Evolutionary conservation across 495 filamentous ascomycete species (phyloP), one percentile per base, ranked within the genome.

Genomic region (Filosporella fistucella): DNA sequence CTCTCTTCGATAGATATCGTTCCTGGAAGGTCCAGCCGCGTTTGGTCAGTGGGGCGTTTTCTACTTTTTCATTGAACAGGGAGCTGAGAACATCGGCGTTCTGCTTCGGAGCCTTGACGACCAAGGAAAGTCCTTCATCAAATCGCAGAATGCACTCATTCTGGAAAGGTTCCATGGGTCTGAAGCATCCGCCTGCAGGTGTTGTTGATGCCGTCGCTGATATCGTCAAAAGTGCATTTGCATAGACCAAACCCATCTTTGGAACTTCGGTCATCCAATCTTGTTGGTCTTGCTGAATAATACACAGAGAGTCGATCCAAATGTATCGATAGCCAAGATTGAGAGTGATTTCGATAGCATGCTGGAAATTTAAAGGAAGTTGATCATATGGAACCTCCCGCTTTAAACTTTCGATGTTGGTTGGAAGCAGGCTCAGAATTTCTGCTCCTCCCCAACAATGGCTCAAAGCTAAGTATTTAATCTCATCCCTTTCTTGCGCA

Each of bases 291-390:
- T 62, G 56, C 33, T 62, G 59, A 22, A 61, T 28, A 22, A 59
- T 62, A 48, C 59, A 46, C 11, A 49, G 38, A 3, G 59, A 47
- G 42, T 62, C 59, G 26, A 62, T 47, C 59, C 59, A 62, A 10
- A 62, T 30, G 38, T 56, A 55, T 9, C 28, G 37, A 12, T 59
- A 34, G 20, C 29, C 39, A 4, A 62, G 45, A 21, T 33, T 28
- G 10, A 34, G 49, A 4, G 42, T 41, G 17, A 59, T 30, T 22
- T 8, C 21, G 14, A 25, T 24, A 11, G 24, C 9, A 11, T 49
- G 33, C 29, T 47, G 35, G 39, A 23, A 56, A 18, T 23, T 20
- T 22, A 29, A 21, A 14, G 29, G 25, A 10, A 46, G 29, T 17
- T 46, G 18, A 16, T 18, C 3, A 4, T 26, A 16, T 14, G 20